phyloP scores from a whole-genome alignment of 2,329 filamentous ascomycete species.

The Cladorrhinum sp. region DNA sequence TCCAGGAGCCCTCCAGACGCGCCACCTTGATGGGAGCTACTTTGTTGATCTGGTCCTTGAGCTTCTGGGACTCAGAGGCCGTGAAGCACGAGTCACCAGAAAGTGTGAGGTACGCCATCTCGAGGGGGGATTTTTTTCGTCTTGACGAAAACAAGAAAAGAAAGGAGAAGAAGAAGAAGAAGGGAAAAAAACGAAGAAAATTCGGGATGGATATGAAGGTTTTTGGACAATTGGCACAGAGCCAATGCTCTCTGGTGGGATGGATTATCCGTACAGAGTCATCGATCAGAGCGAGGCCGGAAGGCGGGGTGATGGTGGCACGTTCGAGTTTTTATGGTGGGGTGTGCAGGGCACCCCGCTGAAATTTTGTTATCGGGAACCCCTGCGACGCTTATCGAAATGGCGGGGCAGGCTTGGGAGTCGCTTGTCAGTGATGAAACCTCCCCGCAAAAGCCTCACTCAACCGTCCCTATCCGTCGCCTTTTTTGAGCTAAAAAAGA shows the following conservation, averaged over 20 bases:
- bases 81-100: conserved; percentile 49
- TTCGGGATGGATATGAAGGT: no score
- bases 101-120: conserved; percentile 30
- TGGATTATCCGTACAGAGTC: conserved; percentile 11
- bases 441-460: neutral
- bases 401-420: neutral
- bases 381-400: neutral
- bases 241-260: conserved; percentile 23
- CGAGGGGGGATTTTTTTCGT: conserved; percentile 11
- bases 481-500: neutral
- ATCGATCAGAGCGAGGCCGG: conserved; percentile 21
- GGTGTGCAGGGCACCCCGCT: conserved; percentile 7
- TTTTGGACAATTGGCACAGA: conserved; percentile 21
- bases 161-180: neutral
- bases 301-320: conserved; percentile 18
- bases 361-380: neutral
- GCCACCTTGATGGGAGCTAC: conserved; percentile 43
- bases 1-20: conserved; percentile 51
- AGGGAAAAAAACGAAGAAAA: no score
- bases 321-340: conserved; percentile 24
- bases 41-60: conserved; percentile 42
- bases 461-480: neutral
- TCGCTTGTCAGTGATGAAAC: neutral
- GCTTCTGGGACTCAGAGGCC: conserved; percentile 43
- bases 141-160: conserved; percentile 8